Evolutionary conservation across 2,329 filamentous ascomycete genomes (phyloP), one percentile per base, ranked within the genome.

Genomic region (Xylaria sp.): DNA sequence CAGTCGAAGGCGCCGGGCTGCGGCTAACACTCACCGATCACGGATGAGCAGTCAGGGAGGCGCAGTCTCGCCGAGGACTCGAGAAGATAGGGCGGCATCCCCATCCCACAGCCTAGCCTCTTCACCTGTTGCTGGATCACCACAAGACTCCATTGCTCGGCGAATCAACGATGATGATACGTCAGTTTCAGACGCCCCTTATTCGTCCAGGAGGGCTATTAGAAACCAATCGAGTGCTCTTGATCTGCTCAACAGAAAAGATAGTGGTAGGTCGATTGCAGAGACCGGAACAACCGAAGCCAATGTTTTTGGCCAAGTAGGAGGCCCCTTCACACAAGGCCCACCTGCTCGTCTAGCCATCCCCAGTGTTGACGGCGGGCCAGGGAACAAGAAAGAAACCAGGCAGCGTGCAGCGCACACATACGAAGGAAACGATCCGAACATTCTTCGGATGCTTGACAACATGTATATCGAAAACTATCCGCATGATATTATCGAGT

Each of bases 381-480:
- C 76, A 15, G 74, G 79, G 12, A 78, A 79, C 41, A 66, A 39
- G 36, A 73, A 81, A 3, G 79, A 78, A 3, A 80, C 82, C 15
- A 86, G 85, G 48, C 88, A 88, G 70, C 86, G 86, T 67, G 86
- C 88, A 2, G 90, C 90, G 49, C 95, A 98, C 80, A 94, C 92
- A 2, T 98, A 99, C 77, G 87, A 89, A 54, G 96, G 96, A 1
- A 94, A 92, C 66, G 89, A 92, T 69, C 90, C 90, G 3, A 89
- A 83, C 74, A 88, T 92, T 62, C 82, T 92, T 57, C 87, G 86
- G 76, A 90, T 92, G 87, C 81, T 99, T 3, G 93, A 98, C 78
- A 89, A 92, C 5, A 94, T 98, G 82, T 98, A 95, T 76, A 85
- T 90, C 31, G 88, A 92, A 68, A 91, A 91, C 72, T 91, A 89